A percentile compares a stretch with the other conserved stretches of the same genome.
Evolutionary conservation across 2,329 filamentous ascomycete genomes (phyloP).

Genomic region (Hymenoscyphus salicellus): DNA sequence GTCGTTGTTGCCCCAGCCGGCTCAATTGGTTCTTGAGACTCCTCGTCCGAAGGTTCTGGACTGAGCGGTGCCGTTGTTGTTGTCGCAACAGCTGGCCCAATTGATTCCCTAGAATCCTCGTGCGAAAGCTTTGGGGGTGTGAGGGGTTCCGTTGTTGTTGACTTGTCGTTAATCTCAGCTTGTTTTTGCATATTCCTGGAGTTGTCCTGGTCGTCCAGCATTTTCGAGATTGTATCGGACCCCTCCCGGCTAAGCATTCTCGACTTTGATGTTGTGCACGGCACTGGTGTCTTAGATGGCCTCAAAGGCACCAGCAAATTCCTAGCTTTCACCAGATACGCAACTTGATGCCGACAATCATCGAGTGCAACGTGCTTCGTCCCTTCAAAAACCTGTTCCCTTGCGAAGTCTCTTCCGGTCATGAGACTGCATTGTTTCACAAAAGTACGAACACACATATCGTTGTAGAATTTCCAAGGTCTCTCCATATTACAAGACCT

Average conservation of each 20-base stretch:
- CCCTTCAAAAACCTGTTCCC: constrained; percentile 8
- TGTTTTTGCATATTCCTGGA: neutral
- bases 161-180: neutral
- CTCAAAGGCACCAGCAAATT: constrained; percentile 6
- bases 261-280: neutral
- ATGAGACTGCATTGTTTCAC: constrained; percentile 12
- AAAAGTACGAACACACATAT: constrained; percentile 23
- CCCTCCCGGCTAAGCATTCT: neutral
- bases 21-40: neutral
- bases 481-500: constrained; percentile 15
- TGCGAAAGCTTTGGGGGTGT: neutral
- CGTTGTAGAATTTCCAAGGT: constrained; percentile 20
- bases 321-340: constrained; percentile 19
- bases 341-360: constrained; percentile 22
- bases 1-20: neutral
- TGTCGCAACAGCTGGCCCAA: neutral
- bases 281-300: neutral
- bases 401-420: constrained; percentile 13
- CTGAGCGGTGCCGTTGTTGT: neutral
- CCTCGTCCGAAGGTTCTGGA: neutral
- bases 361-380: constrained; percentile 20
- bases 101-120: neutral
- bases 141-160: neutral
- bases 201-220: neutral
- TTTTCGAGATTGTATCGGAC: neutral